These are phyloP conservation scores for Hibiscus syriacus DNA, from an alignment of 345 rosid genomes.

Conservation along the genomic window DNA sequence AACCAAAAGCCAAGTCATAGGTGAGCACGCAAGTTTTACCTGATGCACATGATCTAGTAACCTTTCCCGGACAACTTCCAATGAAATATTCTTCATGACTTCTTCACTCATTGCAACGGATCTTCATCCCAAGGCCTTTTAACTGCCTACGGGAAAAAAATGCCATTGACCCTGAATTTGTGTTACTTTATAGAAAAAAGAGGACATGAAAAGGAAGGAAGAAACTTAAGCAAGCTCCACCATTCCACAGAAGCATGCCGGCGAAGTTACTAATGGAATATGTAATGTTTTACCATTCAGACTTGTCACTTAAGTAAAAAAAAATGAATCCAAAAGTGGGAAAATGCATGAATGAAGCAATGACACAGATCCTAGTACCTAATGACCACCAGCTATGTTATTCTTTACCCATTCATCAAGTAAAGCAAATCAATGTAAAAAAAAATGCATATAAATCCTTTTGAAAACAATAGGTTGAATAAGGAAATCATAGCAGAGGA, in stretches of 20 bases:
- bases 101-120: slow-evolving; percentile 72
- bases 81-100: slow-evolving; percentile 74
- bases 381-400: not conserved
- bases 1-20: not conserved
- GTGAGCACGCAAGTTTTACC: slow-evolving; percentile 32
- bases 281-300: too few species aligned
- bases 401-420: slow-evolving; percentile 2
- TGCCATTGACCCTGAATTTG: slow-evolving; percentile 19
- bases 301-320: not conserved
- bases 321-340: not conserved
- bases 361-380: too few species aligned
- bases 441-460: too few species aligned
- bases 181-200: too few species aligned
- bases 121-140: slow-evolving; percentile 95
- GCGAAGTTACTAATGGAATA: too few species aligned
- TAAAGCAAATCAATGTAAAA: not conserved
- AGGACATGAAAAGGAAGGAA: too few species aligned
- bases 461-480: not conserved
- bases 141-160: slow-evolving; percentile 60
- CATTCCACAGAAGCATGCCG: too few species aligned
- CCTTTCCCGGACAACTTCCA: slow-evolving; percentile 88
- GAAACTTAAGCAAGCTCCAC: too few species aligned
- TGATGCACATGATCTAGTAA: slow-evolving; percentile 84
- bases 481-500: not conserved
- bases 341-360: not conserved